Percentiles rank a stretch among this genome's conserved stretches.
Conservation (phyloP, 768 basidiomycete species). For the Tulasnella sp. region DNA sequence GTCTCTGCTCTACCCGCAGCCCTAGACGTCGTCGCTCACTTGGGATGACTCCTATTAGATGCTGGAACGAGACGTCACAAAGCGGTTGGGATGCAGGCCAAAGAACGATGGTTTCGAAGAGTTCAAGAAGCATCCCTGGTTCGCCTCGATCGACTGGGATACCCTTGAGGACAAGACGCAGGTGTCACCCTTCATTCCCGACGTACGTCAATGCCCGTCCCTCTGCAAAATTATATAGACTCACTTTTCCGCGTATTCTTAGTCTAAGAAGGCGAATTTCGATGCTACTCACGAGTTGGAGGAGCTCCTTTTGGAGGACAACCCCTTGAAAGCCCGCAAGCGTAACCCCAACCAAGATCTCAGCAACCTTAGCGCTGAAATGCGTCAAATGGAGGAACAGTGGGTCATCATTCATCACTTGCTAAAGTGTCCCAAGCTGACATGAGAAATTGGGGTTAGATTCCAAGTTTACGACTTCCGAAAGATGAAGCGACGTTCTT, state of each 20-base stretch:
- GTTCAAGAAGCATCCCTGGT: slow-evolving; percentile 81
- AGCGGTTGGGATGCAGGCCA: slow-evolving; percentile 76
- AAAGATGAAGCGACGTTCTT: slow-evolving; percentile 85
- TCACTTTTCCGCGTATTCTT: slow-evolving; percentile 23
- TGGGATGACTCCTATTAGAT: slow-evolving; percentile 49
- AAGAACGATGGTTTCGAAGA: slow-evolving; percentile 76
- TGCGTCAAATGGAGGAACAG: slow-evolving; percentile 99
- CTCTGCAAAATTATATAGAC: not conserved
- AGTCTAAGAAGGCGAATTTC: slow-evolving; percentile 99
- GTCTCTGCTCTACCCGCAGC: slow-evolving; percentile 37
- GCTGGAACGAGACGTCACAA: slow-evolving; percentile 76
- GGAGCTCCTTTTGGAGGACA: slow-evolving; percentile 92
- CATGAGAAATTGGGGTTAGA: slow-evolving; percentile 42
- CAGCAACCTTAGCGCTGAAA: slow-evolving; percentile 81
- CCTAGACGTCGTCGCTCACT: not conserved
- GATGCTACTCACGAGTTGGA: slow-evolving; percentile 98
- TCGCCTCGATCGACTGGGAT: slow-evolving; percentile 76
- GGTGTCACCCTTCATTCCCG: slow-evolving; percentile 84
- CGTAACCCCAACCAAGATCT: slow-evolving; percentile 87
- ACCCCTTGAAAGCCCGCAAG: slow-evolving; percentile 90
- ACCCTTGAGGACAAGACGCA: slow-evolving; percentile 57
- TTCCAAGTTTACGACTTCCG: slow-evolving; percentile 91
- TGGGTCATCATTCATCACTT: slow-evolving; percentile 38
- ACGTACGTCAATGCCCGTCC: slow-evolving; percentile 55
- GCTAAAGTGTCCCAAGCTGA: not conserved